Evolutionary conservation across 306 rosid species (phyloP), one percentile per base, ranked within the genome.

Genomic region (Aeschynomene evenia): DNA sequence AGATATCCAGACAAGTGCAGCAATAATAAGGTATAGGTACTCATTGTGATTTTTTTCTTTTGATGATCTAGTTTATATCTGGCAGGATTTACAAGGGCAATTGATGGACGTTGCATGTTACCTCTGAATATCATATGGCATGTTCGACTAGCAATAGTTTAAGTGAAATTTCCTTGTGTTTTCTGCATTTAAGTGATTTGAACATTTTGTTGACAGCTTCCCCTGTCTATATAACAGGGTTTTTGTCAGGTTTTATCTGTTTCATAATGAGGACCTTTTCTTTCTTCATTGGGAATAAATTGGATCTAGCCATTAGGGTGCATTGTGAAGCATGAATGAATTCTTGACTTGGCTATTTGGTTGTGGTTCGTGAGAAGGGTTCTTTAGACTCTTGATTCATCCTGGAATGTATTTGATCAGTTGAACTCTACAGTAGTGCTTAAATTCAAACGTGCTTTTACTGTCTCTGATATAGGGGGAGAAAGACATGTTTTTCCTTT

Each of bases 1-100:
- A 91, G 81, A 63, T 91, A 79, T 88, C 83, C 58, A 88, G 92
- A 54, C 97, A 87, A 89, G 92, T 95, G 71, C 99, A 89, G 85
- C 96, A 91, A 80, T 80, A 83, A 23, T 85, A 81, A 77, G 74
- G 24, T 73, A 71, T 66, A 84, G 92, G 95, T 92, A 76, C 12
- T 54, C 29, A 31, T 61, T 51, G 31, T 29, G 34, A 55, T 73
- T 55, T 55, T 56, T 43, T 26, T 34, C 4, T 22, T 26, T 22
- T 18, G 23, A n/a, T 9, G 33, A 55, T 59, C 56, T 46, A 42
- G 68, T 34, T n/a, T 69, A 9, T 57, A 29, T 54, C 46, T 65
- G 63, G 58, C 2, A 28, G 28, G 62, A 22, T 43, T 34, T 65
- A 10, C 33, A 13, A n/a, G 4, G 46, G 52, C 19, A 51, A 40